Conservation (phyloP, 352 stramenopile species). For the Phytophthora hibernalis region DNA sequence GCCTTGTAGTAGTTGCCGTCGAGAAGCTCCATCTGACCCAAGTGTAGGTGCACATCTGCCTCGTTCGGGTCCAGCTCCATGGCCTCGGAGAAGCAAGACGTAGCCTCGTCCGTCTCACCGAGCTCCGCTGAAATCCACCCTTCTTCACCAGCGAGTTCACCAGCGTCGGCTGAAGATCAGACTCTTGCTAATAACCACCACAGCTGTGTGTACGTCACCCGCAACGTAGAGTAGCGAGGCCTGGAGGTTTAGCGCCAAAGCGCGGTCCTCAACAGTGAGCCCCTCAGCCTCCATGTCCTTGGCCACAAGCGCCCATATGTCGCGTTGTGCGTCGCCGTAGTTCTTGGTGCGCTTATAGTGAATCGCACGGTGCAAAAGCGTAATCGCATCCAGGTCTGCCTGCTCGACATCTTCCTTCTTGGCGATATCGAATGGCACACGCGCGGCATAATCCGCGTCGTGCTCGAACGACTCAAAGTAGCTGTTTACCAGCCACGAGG, state of each 20-base stretch:
- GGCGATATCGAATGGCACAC: constrained; percentile 69
- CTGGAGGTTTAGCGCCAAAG: constrained; percentile 77
- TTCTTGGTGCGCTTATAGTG: constrained; percentile 69
- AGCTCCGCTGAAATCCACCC: constrained; percentile 78
- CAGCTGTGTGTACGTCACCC: constrained; percentile 74
- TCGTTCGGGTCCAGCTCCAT: constrained; percentile 78
- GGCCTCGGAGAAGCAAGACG: constrained; percentile 67
- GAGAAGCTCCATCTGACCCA: constrained; percentile 84
- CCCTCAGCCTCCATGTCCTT: constrained; percentile 50
- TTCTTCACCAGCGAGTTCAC: constrained; percentile 87
- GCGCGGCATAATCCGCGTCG: constrained; percentile 67
- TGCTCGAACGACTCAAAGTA: constrained; percentile 90
- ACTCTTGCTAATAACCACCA: constrained; percentile 70
- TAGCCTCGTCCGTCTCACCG: constrained; percentile 69
- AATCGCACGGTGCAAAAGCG: constrained; percentile 69
- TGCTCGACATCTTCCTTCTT: constrained; percentile 50
- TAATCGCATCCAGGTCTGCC: constrained; percentile 57
- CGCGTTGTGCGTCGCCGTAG: constrained; percentile 57
- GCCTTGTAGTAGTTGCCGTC: constrained; percentile 79
- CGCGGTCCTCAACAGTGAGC: constrained; percentile 44
- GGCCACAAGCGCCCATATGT: constrained; percentile 48
- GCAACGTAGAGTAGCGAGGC: constrained; percentile 85
- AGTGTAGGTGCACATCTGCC: constrained; percentile 80
- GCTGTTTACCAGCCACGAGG: constrained; percentile 80
- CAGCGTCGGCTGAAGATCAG: constrained; percentile 55